Evolutionary conservation across 169 alveolate genomes (phyloP), one percentile per base, ranked within the genome.

Genomic region (Babesia bigemina): DNA sequence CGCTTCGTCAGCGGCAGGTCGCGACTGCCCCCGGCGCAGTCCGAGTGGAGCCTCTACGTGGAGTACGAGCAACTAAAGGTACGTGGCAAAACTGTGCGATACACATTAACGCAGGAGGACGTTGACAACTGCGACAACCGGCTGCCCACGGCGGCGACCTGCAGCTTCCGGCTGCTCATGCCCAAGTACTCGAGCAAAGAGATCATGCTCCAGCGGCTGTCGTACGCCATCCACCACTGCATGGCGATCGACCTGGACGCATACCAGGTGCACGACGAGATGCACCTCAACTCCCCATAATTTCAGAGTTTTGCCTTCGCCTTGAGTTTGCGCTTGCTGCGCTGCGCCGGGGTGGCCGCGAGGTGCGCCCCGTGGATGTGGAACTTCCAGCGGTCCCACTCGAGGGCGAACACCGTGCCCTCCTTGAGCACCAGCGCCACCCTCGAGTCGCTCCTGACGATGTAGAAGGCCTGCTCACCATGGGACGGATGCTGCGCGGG

Each of bases 161-260:
- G 97, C 81, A 93, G 95, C 60, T 94, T 94, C 76, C 91, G 97
- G 62, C 87, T 94, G 69, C 78, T 91, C 45, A 47, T 94, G 82
- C 97, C 97, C 52, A 88, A 84, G 69, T 94, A 94, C 71, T 91
- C 95, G 33, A 87, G 95, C 49, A 72, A 73, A 28, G 95, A 88
- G 8, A 79, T 94, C 28, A 60, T 94, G 72, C 85, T 92, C 74
- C 85, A 89, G 76, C 88, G 97, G 65, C 91, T 94, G 33, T 84
- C 93, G 17, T 94, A 94, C 82, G 97, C 97, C 39, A 90, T 93
- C 33, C 81, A 82, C 79, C 91, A 94, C 84, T 94, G 97, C 82
- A 92, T 93, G 19, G 97, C 96, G 14, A 94, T 94, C 14, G 97
- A 94, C 87, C 87, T 94, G 69, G 97, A 94, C 73, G 97, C 96